phyloP scores from a whole-genome alignment of 768 basidiomycete species.

The Phlebiopsis gigantea region DNA sequence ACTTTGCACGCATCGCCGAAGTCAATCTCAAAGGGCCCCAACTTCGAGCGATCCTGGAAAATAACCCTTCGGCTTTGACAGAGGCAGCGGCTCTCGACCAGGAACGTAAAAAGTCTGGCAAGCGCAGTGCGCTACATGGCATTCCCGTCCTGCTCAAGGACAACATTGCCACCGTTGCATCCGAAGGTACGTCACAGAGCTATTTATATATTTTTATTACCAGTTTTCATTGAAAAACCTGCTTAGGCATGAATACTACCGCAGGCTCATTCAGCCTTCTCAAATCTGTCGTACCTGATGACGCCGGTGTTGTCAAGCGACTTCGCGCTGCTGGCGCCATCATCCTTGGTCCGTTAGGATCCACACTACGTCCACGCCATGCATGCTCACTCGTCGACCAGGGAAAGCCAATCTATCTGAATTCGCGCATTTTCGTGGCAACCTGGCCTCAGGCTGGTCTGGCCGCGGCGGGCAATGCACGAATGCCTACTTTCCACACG shows the following conservation, averaged over 20 bases:
- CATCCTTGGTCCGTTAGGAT: slow-evolving; percentile 26
- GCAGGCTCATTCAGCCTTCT: slow-evolving; percentile 31
- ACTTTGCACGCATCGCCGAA: slow-evolving; percentile 61
- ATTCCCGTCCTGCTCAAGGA: slow-evolving; percentile 34
- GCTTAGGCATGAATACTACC: slow-evolving; percentile 33
- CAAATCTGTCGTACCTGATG: slow-evolving; percentile 29
- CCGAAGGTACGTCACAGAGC: slow-evolving; percentile 25
- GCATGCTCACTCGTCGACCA: background rate
- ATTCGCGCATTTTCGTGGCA: slow-evolving; percentile 38
- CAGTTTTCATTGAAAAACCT: background rate
- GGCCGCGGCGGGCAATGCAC: slow-evolving; percentile 42
- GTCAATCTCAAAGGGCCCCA: slow-evolving; percentile 58
- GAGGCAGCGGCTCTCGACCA: slow-evolving; percentile 37
- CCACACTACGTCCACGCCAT: background rate
- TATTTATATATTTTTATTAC: background rate
- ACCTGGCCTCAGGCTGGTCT: slow-evolving; percentile 38
- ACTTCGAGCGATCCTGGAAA: slow-evolving; percentile 55
- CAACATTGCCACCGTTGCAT: slow-evolving; percentile 30
- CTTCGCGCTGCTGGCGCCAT: slow-evolving; percentile 33
- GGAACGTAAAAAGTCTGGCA: slow-evolving; percentile 15
- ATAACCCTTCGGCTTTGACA: slow-evolving; percentile 45
- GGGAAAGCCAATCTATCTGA: slow-evolving; percentile 39
- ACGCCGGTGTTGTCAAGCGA: slow-evolving; percentile 27
- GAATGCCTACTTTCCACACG: slow-evolving; percentile 37
- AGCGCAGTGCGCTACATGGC: slow-evolving; percentile 27